Evolutionary conservation across 371 early-diverging fungal genomes (phyloP), one percentile per base, ranked within the genome.

Genomic region (Circinella umbellata): DNA sequence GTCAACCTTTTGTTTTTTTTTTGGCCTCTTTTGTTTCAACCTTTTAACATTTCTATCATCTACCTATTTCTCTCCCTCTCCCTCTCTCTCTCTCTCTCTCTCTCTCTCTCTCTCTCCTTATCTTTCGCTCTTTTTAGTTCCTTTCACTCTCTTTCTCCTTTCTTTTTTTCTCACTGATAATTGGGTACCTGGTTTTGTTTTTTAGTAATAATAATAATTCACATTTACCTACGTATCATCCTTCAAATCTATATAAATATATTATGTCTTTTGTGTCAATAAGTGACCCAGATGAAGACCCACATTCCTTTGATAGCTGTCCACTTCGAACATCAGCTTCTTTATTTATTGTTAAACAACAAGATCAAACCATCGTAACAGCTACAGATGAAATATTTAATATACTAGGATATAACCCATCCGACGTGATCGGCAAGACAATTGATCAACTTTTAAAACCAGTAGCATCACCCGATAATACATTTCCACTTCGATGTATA

Each of bases 301-400:
- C 38, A 51, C 71, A 72, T 55, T 69, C 70, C 64, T 73, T 73
- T 73, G 60, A 73, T 38, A 42, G 47, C 35, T 73, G 74, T 46
- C 74, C 74, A 6, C 51, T 73, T n/a, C 74, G 74, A 17, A 66
- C 74, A 5, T 68, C 73, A 10, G 78, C 79, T 6, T 75, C 74
- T 9, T 63, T 81, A 34, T 62, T 78, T 42, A 75, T 81, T 36
- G 63, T 77, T 17, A 63, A 72, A 37, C 76, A 73, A n/a, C 62
- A 61, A 18, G 73, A 73, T n/a, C 73, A 72, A 36, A 69, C 72
- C 8, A 81, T 81, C 51, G 71, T 81, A n/a, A 77, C 79, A 37
- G 81, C 77, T 1, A 78, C 81, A 3, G 81, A 81, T 46, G 75
- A 81, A 53, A 72, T 81, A 35, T 77, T 81, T 61, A 64, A 73